Conservation (phyloP, 2,329 filamentous ascomycete genomes). For the Tolypocladium tropicale region DNA sequence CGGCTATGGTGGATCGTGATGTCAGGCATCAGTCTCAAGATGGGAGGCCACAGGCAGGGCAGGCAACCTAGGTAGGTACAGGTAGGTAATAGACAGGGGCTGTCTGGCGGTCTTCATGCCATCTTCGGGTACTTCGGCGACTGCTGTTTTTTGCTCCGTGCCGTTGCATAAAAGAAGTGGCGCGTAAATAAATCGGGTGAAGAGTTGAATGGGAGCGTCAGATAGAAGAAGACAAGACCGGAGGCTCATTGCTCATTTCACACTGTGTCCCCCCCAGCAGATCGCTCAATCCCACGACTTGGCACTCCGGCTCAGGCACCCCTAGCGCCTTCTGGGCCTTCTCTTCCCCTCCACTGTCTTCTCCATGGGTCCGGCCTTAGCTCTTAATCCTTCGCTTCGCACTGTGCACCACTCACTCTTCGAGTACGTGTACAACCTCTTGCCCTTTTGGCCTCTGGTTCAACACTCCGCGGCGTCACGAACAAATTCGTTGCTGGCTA, state of each 20-base stretch:
- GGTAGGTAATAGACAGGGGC: too few species aligned
- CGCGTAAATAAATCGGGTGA: neutral
- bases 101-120: too few species aligned
- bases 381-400: neutral
- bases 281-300: too few species aligned
- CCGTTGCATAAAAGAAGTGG: neutral
- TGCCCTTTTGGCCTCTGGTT: neutral
- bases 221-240: neutral
- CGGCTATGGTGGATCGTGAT: neutral
- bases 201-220: neutral
- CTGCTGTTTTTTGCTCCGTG: too few species aligned
- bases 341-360: too few species aligned
- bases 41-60: neutral
- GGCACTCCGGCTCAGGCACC: too few species aligned
- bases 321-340: too few species aligned
- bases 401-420: neutral
- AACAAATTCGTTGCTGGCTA: neutral
- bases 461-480: neutral
- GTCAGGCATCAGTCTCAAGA: neutral
- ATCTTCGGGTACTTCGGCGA: too few species aligned
- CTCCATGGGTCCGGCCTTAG: too few species aligned
- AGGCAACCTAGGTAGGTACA: too few species aligned
- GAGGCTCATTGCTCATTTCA: neutral
- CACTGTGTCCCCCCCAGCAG: neutral
- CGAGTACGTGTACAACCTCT: too few species aligned